A percentile compares a stretch with the other conserved stretches of the same genome.
These are phyloP conservation scores for Salicornia ramosissima DNA, from an alignment of 148 eudicot genomes.

Conservation along the genomic window DNA sequence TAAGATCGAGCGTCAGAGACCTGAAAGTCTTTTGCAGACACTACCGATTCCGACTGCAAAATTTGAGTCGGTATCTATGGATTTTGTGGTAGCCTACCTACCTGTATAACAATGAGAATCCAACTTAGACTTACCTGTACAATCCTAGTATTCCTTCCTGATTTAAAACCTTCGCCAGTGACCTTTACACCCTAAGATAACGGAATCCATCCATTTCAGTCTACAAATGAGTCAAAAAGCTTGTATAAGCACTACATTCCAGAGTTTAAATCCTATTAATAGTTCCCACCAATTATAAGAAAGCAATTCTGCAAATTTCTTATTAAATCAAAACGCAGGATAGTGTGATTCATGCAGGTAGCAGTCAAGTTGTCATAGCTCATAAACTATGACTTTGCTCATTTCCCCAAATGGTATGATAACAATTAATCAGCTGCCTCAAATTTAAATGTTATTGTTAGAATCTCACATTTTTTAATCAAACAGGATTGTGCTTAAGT, in stretches of 20 bases:
- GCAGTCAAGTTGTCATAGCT: not conserved
- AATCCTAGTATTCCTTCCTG: constrained; percentile 80
- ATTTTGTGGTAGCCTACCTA: too few relatives aligned
- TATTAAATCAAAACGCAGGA: not conserved
- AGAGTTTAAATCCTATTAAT: too few relatives aligned
- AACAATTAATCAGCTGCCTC: too few relatives aligned
- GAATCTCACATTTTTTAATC: not conserved
- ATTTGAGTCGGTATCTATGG: too few relatives aligned
- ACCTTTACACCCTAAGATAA: constrained; percentile 69
- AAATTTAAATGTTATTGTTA: not conserved
- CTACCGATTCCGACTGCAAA: too few relatives aligned
- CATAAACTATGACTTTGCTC: not conserved
- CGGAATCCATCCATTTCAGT: constrained; percentile 87
- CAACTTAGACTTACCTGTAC: constrained; percentile 62
- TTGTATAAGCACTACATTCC: constrained; percentile 4
- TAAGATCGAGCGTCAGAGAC: too few relatives aligned
- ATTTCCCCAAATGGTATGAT: too few relatives aligned
- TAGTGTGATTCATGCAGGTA: not conserved
- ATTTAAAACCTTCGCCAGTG: constrained; percentile 66
- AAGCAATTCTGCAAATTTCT: not conserved
- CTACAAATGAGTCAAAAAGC: constrained; percentile 31
- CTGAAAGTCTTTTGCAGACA: too few relatives aligned
- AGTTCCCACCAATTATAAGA: not conserved
- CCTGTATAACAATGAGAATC: not conserved
- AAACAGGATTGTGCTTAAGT: not conserved